phyloP scores from a whole-genome alignment of 257 asterid species.

The Petunia secreta region DNA sequence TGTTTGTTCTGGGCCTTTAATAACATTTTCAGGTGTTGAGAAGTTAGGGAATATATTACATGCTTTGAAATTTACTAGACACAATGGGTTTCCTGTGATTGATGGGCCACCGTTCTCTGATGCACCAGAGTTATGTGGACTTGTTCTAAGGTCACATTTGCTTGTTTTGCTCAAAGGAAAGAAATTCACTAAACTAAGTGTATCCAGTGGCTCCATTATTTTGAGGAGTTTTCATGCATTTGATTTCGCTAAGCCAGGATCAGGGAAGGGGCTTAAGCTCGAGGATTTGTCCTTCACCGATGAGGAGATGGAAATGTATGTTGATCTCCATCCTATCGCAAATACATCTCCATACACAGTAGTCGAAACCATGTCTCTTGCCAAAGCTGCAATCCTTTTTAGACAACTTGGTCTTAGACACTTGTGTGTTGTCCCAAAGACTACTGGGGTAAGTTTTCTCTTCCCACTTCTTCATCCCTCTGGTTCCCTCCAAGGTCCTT shows the following conservation, averaged over 20 bases:
- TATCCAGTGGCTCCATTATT: conserved; percentile 49
- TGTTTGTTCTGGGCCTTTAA: conserved; percentile 91
- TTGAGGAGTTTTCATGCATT: conserved; percentile 58
- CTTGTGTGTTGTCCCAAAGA: conserved; percentile 88
- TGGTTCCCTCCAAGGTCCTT: background rate
- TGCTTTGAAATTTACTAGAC: conserved; percentile 61
- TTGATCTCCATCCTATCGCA: conserved; percentile 90
- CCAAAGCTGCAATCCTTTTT: conserved; percentile 90
- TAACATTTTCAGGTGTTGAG: conserved; percentile 72
- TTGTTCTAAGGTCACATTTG: conserved; percentile 85
- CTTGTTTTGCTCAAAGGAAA: conserved; percentile 70
- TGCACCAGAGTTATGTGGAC: conserved; percentile 80
- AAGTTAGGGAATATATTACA: conserved; percentile 75
- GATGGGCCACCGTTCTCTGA: conserved; percentile 89
- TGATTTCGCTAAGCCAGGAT: conserved; percentile 92
- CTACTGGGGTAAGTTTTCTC: conserved; percentile 61
- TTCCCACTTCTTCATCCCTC: background rate
- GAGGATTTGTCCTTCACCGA: conserved; percentile 68
- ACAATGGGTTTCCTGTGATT: conserved; percentile 87
- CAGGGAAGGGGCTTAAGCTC: conserved; percentile 84
- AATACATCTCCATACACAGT: conserved; percentile 94
- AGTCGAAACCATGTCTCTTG: conserved; percentile 92
- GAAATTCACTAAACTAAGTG: conserved; percentile 58
- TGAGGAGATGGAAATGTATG: conserved; percentile 92
- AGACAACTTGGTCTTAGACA: conserved; percentile 91